Evolutionary conservation across 495 filamentous ascomycete genomes (phyloP), one percentile per base, ranked within the genome.

Genomic region (Podospora conica): DNA sequence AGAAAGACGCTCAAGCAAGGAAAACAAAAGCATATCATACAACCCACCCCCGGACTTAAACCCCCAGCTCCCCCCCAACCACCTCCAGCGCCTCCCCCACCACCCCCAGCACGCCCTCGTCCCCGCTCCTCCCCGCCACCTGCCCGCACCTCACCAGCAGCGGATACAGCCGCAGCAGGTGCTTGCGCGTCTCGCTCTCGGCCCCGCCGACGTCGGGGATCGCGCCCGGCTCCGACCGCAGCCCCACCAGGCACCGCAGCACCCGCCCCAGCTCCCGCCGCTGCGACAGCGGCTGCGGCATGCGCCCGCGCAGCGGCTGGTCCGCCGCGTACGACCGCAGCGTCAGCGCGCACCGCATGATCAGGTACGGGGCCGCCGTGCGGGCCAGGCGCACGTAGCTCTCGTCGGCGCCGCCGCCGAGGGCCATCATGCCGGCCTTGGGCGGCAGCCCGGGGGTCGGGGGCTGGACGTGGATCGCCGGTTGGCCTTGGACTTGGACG

Each of bases 221-320:
- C 0, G 91, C 88, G 3, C 86, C 83, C 3, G 88, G 86, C 73
- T 93, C 89, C 18, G 87, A 90, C 33, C 84, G 79, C 55, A 98
- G 78, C 23, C 81, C 78, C 6, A 89, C 83, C 62, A 96, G 77
- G 12, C 81, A 77, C 21, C 79, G 76, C 12, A 98, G 78, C 27
- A 95, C 81, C 65, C 91, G 87, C 1, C 90, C 74, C 58, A 98
- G 77, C 69, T 95, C 93, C 69, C 84, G 86, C 53, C 91, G 86
- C 70, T 97, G 91, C 0, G 86, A 86, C 15, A 89, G 83, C 5
- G 95, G 95, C 75, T 96, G 92, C 29, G 95, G 95, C 89, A 95
- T 93, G n/a, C 87, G 81, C 0, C 95, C 96, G 18, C 95, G 83
- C 11, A 98, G 80, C 18, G 95, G 95, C 71, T 97, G 95, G 75